phyloP scores from a whole-genome alignment of 164 flowering plant species.

The Paratinospora sagittata region DNA sequence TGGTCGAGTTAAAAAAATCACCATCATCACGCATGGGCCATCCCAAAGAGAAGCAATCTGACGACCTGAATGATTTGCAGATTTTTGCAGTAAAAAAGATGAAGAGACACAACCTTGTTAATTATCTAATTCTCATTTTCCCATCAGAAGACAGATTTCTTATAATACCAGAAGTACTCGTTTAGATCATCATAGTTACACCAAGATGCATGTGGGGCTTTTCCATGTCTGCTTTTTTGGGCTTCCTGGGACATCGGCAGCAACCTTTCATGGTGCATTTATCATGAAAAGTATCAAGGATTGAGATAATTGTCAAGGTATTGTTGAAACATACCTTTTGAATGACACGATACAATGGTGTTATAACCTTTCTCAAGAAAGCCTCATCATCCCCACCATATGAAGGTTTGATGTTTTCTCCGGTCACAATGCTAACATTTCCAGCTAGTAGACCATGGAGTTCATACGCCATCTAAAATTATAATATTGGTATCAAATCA shows the following conservation, averaged over 20 bases:
- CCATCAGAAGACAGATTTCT: not conserved
- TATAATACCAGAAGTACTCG: conserved; percentile 90
- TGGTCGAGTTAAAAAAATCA: conserved; percentile 81
- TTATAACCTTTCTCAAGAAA: conserved; percentile 84
- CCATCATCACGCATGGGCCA: conserved; percentile 99
- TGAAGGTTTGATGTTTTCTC: conserved; percentile 95
- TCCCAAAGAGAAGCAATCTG: conserved; percentile 89
- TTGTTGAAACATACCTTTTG: conserved; percentile 49
- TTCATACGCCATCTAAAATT: conserved; percentile 93
- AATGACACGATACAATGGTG: conserved; percentile 87
- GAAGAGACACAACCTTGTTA: not conserved
- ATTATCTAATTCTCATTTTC: not conserved
- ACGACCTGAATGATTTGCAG: conserved; percentile 45
- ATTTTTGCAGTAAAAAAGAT: conserved; percentile 1
- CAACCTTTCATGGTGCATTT: not conserved
- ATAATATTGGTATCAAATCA: not conserved
- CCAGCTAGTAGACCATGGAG: conserved; percentile 95
- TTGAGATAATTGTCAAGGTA: not conserved
- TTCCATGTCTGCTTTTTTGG: conserved; percentile 60
- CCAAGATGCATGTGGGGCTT: conserved; percentile 80
- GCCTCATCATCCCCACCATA: conserved; percentile 99
- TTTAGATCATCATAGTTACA: conserved; percentile 97
- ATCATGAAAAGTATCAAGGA: not conserved
- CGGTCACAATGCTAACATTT: conserved; percentile 93
- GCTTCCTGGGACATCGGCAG: conserved; percentile 61